Evolutionary conservation across 352 stramenopile genomes (phyloP), one percentile per base, ranked within the genome.

Genomic region (Globisporangium megalacanthum): DNA sequence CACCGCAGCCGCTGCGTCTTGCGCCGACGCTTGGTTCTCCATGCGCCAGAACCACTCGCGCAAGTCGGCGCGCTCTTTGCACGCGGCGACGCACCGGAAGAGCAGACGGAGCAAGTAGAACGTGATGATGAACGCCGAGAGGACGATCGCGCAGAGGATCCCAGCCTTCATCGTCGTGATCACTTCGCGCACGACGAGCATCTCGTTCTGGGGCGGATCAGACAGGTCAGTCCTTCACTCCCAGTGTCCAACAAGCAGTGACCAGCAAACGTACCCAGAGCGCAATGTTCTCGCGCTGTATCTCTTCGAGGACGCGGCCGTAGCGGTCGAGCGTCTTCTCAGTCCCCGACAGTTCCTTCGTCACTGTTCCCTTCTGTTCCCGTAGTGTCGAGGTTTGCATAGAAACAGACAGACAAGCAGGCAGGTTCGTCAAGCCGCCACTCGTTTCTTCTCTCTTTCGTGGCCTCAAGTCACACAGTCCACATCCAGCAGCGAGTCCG

Each of bases 141-240:
- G 54, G 13, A 86, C 54, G 37, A 93, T 74, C 29, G 83, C 80
- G 39, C 76, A 88, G 7, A 93, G 58, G 49, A 93, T 93, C 15
- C 75, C 80, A 20, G 79, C 83, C 57, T 93, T 93, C 83, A 93
- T 93, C 7, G 83, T 90, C n/a, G 74, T 89, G 59, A 93, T 93
- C 52, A 93, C 79, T 54, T 89, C 75, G 10, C 80, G 82, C 19
- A 93, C 74, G 20, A 89, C 67, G 2, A 90, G 60, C 70, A 93
- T 86, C 59, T 93, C 79, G 51, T 86, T 87, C 83, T 90, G 49
- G 37, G 17, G 8, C 2, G 17, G 49, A 44, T 15, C 11, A 2
- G 5, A 48, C 33, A 37, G 33, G 4, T 37, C 33, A 37, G 33
- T 37, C 5, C 33, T 37, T 37, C 5, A 8, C n/a, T n/a, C n/a